Percentiles rank a stretch among this genome's conserved stretches.
Conservation (phyloP, 441 rosid species). For the Populus hybrid region DNA sequence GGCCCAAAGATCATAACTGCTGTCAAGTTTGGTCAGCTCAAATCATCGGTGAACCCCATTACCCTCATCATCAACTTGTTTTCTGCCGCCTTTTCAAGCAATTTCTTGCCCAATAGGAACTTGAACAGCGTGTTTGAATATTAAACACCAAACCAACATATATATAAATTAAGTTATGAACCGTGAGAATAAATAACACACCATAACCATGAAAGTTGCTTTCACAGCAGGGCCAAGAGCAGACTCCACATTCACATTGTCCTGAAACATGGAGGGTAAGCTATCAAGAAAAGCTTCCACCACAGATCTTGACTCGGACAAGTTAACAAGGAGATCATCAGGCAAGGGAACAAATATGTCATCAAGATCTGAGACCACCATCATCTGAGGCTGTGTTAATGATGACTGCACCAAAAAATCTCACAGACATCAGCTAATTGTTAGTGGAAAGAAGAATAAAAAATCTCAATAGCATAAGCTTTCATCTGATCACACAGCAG, state of each 20-base stretch:
- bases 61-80: background rate
- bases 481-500: slow-evolving; percentile 12
- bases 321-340: slow-evolving; percentile 98
- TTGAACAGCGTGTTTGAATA: background rate
- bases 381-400: slow-evolving; percentile 97
- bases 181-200: slow-evolving; percentile 32
- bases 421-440: slow-evolving; percentile 8
- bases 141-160: background rate
- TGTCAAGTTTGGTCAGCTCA: background rate
- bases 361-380: slow-evolving; percentile 98
- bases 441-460: slow-evolving; percentile 1
- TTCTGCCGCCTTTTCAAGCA: background rate
- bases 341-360: slow-evolving; percentile 93
- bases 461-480: slow-evolving; percentile 16
- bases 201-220: slow-evolving; percentile 98
- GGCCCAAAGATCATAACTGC: background rate
- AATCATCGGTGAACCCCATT: background rate
- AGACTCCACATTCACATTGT: slow-evolving; percentile 86
- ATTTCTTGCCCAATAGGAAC: background rate
- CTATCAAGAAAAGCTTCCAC: slow-evolving; percentile 92
- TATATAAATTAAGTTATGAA: background rate
- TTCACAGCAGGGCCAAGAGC: slow-evolving; percentile 98
- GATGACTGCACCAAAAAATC: slow-evolving; percentile 72
- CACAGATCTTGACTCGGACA: slow-evolving; percentile 93
- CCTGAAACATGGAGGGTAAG: slow-evolving; percentile 92